These are phyloP conservation scores for Huiozyma naganishii DNA, from an alignment of 805 yeast species.

Conservation along the genomic window DNA sequence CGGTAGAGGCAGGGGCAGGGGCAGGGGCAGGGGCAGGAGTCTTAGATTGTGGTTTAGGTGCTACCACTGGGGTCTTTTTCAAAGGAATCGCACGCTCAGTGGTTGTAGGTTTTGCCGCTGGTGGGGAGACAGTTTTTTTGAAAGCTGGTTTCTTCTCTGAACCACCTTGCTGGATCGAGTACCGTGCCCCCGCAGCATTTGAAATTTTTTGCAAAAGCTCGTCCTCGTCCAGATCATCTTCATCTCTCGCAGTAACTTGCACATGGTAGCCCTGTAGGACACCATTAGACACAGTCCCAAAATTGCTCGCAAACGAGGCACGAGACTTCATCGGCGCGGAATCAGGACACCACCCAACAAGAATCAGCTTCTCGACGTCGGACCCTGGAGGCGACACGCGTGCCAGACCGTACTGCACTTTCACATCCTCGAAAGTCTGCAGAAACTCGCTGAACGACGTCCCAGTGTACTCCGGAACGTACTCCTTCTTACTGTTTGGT, in stretches of 20 bases:
- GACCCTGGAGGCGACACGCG: conserved; percentile 87
- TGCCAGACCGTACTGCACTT: conserved; percentile 82
- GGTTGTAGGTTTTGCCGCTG: conserved; percentile 26
- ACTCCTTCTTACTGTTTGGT: conserved; percentile 45
- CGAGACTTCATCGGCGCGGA: conserved; percentile 74
- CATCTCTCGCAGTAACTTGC: conserved; percentile 92
- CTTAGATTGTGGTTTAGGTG: conserved; percentile 13
- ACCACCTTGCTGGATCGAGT: conserved; percentile 46
- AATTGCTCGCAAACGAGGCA: conserved; percentile 65
- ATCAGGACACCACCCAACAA: conserved; percentile 97
- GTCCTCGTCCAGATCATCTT: conserved; percentile 74
- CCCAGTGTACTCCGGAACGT: conserved; percentile 40
- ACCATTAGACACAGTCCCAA: conserved; percentile 57
- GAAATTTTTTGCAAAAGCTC: conserved; percentile 68
- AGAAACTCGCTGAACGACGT: conserved; percentile 65
- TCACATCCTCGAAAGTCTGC: conserved; percentile 72
- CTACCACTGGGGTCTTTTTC: conserved; percentile 14
- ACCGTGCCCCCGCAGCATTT: conserved; percentile 93
- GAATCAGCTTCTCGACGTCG: conserved; percentile 70
- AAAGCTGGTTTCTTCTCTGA: conserved; percentile 13
- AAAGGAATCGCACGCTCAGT: conserved; percentile 23
- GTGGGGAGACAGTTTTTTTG: conserved; percentile 10
- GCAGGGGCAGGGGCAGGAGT: conserved; percentile 11
- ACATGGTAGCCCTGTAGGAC: conserved; percentile 80
- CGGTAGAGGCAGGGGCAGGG: conserved; percentile 6